A percentile compares a stretch with the other conserved stretches of the same genome.
These are phyloP conservation scores for Heliocybe sulcata DNA, from an alignment of 1,284 basidiomycete genomes.

Conservation along the genomic window DNA sequence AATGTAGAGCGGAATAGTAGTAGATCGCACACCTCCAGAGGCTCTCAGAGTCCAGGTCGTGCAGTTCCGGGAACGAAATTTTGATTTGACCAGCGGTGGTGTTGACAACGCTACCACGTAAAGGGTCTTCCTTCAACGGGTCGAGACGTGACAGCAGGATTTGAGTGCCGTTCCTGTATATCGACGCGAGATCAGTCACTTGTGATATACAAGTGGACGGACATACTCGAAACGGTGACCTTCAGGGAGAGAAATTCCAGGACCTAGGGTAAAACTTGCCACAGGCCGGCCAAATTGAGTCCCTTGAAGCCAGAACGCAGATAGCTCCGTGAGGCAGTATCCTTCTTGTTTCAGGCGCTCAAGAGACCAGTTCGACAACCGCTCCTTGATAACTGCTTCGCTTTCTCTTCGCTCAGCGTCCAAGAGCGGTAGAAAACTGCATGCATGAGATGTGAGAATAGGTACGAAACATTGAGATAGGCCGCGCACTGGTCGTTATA, in stretches of 20 bases:
- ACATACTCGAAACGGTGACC: slow-evolving; percentile 55
- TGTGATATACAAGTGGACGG: neutral
- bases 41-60: slow-evolving; percentile 32
- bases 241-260: slow-evolving; percentile 43
- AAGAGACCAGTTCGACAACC: slow-evolving; percentile 60
- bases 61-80: slow-evolving; percentile 48
- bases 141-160: slow-evolving; percentile 58
- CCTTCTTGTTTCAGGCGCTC: slow-evolving; percentile 57
- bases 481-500: slow-evolving; percentile 30
- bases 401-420: slow-evolving; percentile 59
- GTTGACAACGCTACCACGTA: slow-evolving; percentile 50
- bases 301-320: slow-evolving; percentile 58
- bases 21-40: slow-evolving; percentile 43
- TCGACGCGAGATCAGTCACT: slow-evolving; percentile 5
- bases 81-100: slow-evolving; percentile 41
- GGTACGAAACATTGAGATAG: neutral
- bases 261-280: slow-evolving; percentile 52
- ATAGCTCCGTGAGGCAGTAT: slow-evolving; percentile 58
- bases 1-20: neutral
- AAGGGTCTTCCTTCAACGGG: slow-evolving; percentile 44
- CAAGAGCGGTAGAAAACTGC: slow-evolving; percentile 60
- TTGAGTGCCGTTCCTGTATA: slow-evolving; percentile 51
- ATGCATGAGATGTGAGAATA: neutral
- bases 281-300: slow-evolving; percentile 53
- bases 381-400: slow-evolving; percentile 46